A percentile compares a stretch with the other conserved stretches of the same genome.
Evolutionary conservation across 768 basidiomycete genomes (phyloP).

Genomic region (Trametes maxima): DNA sequence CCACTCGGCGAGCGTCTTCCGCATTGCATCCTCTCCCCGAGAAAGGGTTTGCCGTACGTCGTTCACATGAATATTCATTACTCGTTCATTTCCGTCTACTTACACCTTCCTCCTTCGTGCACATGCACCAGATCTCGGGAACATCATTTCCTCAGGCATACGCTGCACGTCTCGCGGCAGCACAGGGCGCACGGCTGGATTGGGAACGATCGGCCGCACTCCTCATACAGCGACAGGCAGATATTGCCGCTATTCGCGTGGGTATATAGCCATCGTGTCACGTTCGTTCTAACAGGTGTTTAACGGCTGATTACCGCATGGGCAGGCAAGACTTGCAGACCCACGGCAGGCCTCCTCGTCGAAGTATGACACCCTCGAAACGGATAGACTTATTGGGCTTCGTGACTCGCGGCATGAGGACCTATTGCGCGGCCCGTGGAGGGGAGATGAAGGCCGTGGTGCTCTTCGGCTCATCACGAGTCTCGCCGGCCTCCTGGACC

Average conservation of each 20-base stretch:
- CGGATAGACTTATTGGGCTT: slow-evolving; percentile 21
- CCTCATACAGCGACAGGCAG: slow-evolving; percentile 37
- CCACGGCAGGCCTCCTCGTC: slow-evolving; percentile 14
- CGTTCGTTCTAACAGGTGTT: not conserved
- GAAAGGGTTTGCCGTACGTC: slow-evolving; percentile 9
- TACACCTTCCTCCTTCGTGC: not conserved
- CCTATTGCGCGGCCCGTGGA: slow-evolving; percentile 21
- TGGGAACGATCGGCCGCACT: slow-evolving; percentile 44
- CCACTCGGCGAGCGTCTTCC: slow-evolving; percentile 17
- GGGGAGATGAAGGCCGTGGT: slow-evolving; percentile 10
- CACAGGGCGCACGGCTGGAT: slow-evolving; percentile 34
- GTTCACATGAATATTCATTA: not conserved
- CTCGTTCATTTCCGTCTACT: slow-evolving; percentile 18
- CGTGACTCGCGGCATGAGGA: slow-evolving; percentile 23
- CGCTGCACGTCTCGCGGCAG: slow-evolving; percentile 35
- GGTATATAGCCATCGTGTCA: slow-evolving; percentile 5
- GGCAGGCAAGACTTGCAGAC: slow-evolving; percentile 20
- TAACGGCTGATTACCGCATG: not conserved
- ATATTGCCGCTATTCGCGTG: slow-evolving; percentile 33
- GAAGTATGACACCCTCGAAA: slow-evolving; percentile 23
- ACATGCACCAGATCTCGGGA: slow-evolving; percentile 24
- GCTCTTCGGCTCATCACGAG: slow-evolving; percentile 24
- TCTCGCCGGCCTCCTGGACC: slow-evolving; percentile 23
- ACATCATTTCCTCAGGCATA: slow-evolving; percentile 39
- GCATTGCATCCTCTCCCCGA: slow-evolving; percentile 11